Evolutionary conservation across 768 basidiomycete genomes (phyloP).

Genomic region (Lepiota brunneoincarnata): DNA sequence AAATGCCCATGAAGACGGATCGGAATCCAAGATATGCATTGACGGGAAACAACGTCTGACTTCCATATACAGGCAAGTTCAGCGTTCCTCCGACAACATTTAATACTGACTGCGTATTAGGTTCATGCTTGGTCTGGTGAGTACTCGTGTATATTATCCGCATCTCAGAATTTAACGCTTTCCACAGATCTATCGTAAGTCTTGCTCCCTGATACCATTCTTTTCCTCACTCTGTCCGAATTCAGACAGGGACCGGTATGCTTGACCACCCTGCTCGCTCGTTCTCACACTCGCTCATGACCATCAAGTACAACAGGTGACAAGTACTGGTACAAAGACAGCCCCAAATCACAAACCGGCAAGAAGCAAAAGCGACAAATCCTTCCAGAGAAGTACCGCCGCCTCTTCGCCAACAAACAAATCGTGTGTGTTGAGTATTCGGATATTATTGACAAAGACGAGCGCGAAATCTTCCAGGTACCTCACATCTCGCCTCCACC

Average conservation of each 20-base stretch:
- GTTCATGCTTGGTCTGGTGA: slow-evolving; percentile 68
- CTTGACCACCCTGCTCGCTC: not conserved
- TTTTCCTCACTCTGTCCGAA: not conserved
- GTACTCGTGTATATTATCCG: slow-evolving; percentile 20
- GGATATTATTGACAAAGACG: slow-evolving; percentile 51
- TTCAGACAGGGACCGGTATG: slow-evolving; percentile 53
- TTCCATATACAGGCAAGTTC: slow-evolving; percentile 65
- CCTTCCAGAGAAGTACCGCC: slow-evolving; percentile 54
- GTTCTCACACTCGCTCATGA: not conserved
- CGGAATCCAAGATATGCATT: slow-evolving; percentile 65
- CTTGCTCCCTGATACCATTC: not conserved
- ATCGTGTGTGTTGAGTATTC: slow-evolving; percentile 80
- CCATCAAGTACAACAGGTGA: slow-evolving; percentile 33
- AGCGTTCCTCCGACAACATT: not conserved
- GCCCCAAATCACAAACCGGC: slow-evolving; percentile 15
- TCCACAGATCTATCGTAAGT: slow-evolving; percentile 53
- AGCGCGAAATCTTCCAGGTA: slow-evolving; percentile 75
- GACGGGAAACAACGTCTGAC: slow-evolving; percentile 83
- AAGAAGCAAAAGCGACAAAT: slow-evolving; percentile 21
- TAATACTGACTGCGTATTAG: slow-evolving; percentile 25
- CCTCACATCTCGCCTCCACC: slow-evolving; percentile 8
- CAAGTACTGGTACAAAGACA: slow-evolving; percentile 50
- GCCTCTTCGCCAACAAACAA: slow-evolving; percentile 68
- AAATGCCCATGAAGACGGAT: slow-evolving; percentile 54
- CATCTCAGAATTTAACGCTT: slow-evolving; percentile 3